phyloP scores from a whole-genome alignment of 352 stramenopile species.

The Globisporangium mamillatum region DNA sequence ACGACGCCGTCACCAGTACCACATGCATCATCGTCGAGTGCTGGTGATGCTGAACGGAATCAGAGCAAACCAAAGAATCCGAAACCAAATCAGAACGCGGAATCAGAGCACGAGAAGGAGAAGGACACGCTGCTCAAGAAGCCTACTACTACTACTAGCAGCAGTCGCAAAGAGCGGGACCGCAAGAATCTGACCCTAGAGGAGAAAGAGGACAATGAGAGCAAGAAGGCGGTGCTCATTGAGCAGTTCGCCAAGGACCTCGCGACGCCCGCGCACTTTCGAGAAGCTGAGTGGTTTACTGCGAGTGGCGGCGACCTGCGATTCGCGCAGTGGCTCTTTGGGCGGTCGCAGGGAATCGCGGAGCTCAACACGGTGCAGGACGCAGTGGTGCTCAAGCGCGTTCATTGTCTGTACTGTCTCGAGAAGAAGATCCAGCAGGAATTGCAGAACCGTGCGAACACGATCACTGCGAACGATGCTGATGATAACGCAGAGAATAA shows the following conservation, averaged over 20 bases:
- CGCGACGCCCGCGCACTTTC: slow-evolving; percentile 24
- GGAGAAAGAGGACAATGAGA: not conserved
- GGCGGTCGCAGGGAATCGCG: slow-evolving; percentile 40
- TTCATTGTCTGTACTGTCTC: slow-evolving; percentile 40
- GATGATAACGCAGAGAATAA: slow-evolving; percentile 21
- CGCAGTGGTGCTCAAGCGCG: slow-evolving; percentile 23
- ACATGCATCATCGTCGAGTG: not conserved
- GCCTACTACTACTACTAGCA: not conserved
- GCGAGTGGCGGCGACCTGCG: slow-evolving; percentile 37
- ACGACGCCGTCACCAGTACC: not conserved
- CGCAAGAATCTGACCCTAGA: not conserved
- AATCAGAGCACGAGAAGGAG: slow-evolving; percentile 2
- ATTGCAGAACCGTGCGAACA: slow-evolving; percentile 23
- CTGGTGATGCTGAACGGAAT: not conserved
- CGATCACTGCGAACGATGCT: not conserved
- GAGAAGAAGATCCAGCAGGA: slow-evolving; percentile 49
- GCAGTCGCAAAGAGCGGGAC: not conserved
- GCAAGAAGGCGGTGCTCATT: not conserved
- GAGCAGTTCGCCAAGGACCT: not conserved
- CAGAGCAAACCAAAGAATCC: not conserved
- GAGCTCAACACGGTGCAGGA: slow-evolving; percentile 34
- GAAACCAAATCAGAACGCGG: slow-evolving; percentile 4
- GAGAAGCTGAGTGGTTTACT: slow-evolving; percentile 43
- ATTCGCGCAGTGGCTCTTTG: slow-evolving; percentile 60
- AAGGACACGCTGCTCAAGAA: not conserved